Evolutionary conservation across 192 early-diverging fungal species (phyloP).

Genomic region (Umbelopsis sp.): DNA sequence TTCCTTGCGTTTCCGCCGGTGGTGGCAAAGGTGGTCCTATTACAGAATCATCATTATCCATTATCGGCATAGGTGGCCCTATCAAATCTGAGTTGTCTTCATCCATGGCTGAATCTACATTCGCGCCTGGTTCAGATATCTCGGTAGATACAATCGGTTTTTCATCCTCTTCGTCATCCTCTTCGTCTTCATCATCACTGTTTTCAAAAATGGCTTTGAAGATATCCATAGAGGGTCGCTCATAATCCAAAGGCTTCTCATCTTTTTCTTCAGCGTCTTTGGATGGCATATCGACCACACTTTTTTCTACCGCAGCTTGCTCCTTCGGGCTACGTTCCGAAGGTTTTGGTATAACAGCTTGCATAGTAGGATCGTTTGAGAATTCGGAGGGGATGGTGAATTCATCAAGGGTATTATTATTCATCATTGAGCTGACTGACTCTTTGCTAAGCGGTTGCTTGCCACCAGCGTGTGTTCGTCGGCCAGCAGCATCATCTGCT

Average conservation of each 20-base stretch:
- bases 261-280: constrained; percentile 4
- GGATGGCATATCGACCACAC: neutral
- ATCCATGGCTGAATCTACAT: neutral
- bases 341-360: constrained; percentile 22
- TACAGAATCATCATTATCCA: constrained; percentile 1
- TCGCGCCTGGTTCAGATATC: neutral
- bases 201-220: constrained; percentile 84
- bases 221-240: constrained; percentile 80
- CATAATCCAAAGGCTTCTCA: constrained; percentile 31
- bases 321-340: constrained; percentile 13
- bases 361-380: constrained; percentile 25
- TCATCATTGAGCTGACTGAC: constrained; percentile 46
- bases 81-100: neutral
- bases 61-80: neutral
- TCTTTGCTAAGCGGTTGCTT: constrained; percentile 46
- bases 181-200: constrained; percentile 62
- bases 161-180: constrained; percentile 52
- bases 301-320: neutral
- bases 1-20: constrained; percentile 3
- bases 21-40: constrained; percentile 16
- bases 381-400: neutral
- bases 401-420: constrained; percentile 24
- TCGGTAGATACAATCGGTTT: neutral
- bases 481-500: constrained; percentile 20
- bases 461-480: constrained; percentile 43